phyloP scores from a whole-genome alignment of 257 asterid genomes.

The Echium plantagineum region DNA sequence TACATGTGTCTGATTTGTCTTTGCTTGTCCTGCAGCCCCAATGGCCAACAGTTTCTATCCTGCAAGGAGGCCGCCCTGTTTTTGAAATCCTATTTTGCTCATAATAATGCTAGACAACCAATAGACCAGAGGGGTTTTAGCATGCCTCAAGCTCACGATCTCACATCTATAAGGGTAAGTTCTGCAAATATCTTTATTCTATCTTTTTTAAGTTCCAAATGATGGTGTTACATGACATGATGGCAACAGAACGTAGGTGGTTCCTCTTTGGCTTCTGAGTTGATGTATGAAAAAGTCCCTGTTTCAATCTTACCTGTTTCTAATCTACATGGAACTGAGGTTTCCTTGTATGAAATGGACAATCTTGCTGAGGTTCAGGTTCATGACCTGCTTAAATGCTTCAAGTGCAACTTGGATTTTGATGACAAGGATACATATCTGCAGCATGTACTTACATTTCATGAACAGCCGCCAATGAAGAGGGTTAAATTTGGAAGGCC shows the following conservation, averaged over 20 bases:
- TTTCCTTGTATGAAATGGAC: slow-evolving; percentile 48
- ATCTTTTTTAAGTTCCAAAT: neutral
- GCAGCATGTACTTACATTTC: slow-evolving; percentile 76
- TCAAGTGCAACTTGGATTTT: slow-evolving; percentile 64
- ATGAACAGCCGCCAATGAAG: slow-evolving; percentile 71
- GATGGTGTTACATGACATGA: slow-evolving; percentile 12
- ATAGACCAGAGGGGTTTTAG: slow-evolving; percentile 34
- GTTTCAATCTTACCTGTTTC: slow-evolving; percentile 16
- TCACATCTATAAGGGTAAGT: slow-evolving; percentile 44
- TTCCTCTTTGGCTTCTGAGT: slow-evolving; percentile 18
- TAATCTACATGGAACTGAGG: slow-evolving; percentile 26
- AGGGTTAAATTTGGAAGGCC: slow-evolving; percentile 58
- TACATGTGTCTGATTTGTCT: slow-evolving; percentile 5
- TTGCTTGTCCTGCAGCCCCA: slow-evolving; percentile 44
- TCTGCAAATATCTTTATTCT: neutral
- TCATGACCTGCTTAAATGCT: slow-evolving; percentile 67
- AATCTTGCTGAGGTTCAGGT: slow-evolving; percentile 88
- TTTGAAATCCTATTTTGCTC: slow-evolving; percentile 51
- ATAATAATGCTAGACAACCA: slow-evolving; percentile 25
- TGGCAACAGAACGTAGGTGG: slow-evolving; percentile 41
- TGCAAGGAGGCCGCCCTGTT: slow-evolving; percentile 83
- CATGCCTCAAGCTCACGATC: slow-evolving; percentile 29
- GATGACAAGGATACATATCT: slow-evolving; percentile 60
- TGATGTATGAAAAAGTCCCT: slow-evolving; percentile 18
- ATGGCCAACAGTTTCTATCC: slow-evolving; percentile 71